Evolutionary conservation across 2,329 filamentous ascomycete genomes (phyloP).

Genomic region (Alternaria sp.): DNA sequence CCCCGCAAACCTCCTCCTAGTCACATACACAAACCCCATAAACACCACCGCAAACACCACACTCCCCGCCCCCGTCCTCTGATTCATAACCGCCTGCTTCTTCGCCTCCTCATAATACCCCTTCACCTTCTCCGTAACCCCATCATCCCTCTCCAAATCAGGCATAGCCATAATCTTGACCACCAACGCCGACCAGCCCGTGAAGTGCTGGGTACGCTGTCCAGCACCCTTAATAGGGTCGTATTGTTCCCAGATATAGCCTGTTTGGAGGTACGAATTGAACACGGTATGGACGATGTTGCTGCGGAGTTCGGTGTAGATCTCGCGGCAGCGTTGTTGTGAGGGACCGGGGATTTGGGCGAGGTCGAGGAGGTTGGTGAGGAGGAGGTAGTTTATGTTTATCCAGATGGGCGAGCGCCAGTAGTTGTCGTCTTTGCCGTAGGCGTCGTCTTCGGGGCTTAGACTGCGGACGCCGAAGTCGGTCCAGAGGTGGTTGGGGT

Average conservation of each 20-base stretch:
- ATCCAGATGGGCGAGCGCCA: constrained; percentile 96
- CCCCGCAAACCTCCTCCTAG: constrained; percentile 32
- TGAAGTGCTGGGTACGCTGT: constrained; percentile 97
- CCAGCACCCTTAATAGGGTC: constrained; percentile 89
- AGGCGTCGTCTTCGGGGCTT: constrained; percentile 77
- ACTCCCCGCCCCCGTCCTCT: constrained; percentile 21
- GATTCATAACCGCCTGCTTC: constrained; percentile 24
- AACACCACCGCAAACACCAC: constrained; percentile 17
- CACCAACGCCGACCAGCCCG: constrained; percentile 97
- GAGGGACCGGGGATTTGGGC: constrained; percentile 61
- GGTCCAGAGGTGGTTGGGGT: constrained; percentile 85
- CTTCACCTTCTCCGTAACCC: constrained; percentile 24
- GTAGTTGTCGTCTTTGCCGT: constrained; percentile 91
- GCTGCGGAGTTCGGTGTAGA: constrained; percentile 77
- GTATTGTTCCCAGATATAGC: constrained; percentile 99
- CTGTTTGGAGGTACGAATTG: constrained; percentile 82
- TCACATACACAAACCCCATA: constrained; percentile 30
- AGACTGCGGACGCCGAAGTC: constrained; percentile 83
- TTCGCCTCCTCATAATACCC: constrained; percentile 29
- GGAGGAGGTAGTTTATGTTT: constrained; percentile 90
- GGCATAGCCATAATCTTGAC: constrained; percentile 97
- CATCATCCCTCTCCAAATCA: constrained; percentile 56
- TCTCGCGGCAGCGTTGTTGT: constrained; percentile 68
- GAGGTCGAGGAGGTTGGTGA: constrained; percentile 69
- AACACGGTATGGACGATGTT: constrained; percentile 89